These are phyloP conservation scores for Blastobotrys mokoenaii DNA, from an alignment of 805 yeast genomes.

Conservation along the genomic window DNA sequence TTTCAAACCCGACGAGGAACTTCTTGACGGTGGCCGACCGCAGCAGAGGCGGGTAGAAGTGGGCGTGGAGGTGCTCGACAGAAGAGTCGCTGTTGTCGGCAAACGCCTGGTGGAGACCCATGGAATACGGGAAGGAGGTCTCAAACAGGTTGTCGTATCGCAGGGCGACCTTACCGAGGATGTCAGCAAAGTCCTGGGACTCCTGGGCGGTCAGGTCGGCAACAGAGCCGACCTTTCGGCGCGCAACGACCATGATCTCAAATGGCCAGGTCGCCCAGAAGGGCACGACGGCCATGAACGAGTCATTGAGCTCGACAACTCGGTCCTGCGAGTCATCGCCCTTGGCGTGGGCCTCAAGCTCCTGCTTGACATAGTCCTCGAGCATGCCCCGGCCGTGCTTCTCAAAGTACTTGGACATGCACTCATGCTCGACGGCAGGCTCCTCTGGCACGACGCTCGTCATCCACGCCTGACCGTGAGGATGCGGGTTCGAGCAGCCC, in stretches of 20 bases:
- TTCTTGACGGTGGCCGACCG: constrained; percentile 69
- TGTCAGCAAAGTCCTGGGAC: constrained; percentile 46
- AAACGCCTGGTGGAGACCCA: constrained; percentile 78
- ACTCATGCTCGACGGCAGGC: constrained; percentile 47
- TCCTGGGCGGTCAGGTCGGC: constrained; percentile 40
- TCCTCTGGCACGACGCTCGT: constrained; percentile 57
- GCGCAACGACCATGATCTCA: constrained; percentile 58
- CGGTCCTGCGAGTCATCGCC: constrained; percentile 31
- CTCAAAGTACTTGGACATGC: constrained; percentile 40
- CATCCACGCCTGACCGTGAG: constrained; percentile 80
- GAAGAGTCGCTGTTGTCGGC: constrained; percentile 33
- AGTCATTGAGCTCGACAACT: constrained; percentile 49
- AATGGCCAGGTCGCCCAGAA: constrained; percentile 84
- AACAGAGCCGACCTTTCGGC: constrained; percentile 43
- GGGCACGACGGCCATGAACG: constrained; percentile 63
- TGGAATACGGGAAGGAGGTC: constrained; percentile 68
- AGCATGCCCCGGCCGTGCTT: constrained; percentile 42
- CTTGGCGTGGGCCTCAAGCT: constrained; percentile 34
- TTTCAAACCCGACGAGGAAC: constrained; percentile 66
- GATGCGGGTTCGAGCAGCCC: constrained; percentile 81
- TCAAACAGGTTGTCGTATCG: constrained; percentile 64
- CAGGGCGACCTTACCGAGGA: constrained; percentile 45
- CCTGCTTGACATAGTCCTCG: constrained; percentile 54
- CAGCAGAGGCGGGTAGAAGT: constrained; percentile 70
- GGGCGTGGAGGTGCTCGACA: constrained; percentile 56